Evolutionary conservation across 1,284 basidiomycete species (phyloP).

Genomic region (Xerocomus nothofagi): DNA sequence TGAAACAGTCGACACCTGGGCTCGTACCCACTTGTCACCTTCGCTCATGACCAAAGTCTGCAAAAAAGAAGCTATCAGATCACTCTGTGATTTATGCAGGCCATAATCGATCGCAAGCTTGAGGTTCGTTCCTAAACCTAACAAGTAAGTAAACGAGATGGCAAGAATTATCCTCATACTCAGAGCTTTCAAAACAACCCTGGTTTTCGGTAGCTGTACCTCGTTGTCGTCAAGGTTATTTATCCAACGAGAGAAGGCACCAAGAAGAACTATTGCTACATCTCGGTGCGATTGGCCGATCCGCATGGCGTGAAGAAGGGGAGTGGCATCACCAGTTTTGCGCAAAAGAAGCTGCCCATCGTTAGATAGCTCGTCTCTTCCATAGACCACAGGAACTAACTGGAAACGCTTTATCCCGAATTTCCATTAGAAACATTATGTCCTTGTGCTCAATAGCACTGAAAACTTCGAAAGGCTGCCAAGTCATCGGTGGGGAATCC

Average conservation of each 20-base stretch:
- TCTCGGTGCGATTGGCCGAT: conserved; percentile 73
- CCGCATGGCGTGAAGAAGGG: conserved; percentile 78
- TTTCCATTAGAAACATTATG: conserved; percentile 74
- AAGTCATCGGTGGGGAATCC: neutral
- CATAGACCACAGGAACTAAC: conserved; percentile 38
- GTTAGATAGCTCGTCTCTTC: conserved; percentile 5
- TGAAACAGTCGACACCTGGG: conserved; percentile 57
- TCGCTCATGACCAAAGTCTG: conserved; percentile 86
- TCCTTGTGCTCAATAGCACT: conserved; percentile 74
- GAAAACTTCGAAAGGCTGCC: conserved; percentile 75
- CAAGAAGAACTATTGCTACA: conserved; percentile 72
- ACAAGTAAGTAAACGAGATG: conserved; percentile 15
- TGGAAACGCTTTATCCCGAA: conserved; percentile 74
- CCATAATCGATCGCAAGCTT: conserved; percentile 84
- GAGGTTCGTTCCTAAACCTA: conserved; percentile 63
- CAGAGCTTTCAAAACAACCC: conserved; percentile 66
- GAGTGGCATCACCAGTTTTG: conserved; percentile 72
- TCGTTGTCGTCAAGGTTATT: conserved; percentile 76
- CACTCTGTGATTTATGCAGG: conserved; percentile 71
- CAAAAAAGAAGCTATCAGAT: conserved; percentile 78
- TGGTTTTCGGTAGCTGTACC: conserved; percentile 61
- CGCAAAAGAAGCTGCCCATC: conserved; percentile 60
- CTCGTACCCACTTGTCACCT: conserved; percentile 75
- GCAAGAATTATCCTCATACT: conserved; percentile 44
- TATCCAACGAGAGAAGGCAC: conserved; percentile 79